Evolutionary conservation across 352 stramenopile genomes (phyloP).

Genomic region (Globisporangium middletonii): DNA sequence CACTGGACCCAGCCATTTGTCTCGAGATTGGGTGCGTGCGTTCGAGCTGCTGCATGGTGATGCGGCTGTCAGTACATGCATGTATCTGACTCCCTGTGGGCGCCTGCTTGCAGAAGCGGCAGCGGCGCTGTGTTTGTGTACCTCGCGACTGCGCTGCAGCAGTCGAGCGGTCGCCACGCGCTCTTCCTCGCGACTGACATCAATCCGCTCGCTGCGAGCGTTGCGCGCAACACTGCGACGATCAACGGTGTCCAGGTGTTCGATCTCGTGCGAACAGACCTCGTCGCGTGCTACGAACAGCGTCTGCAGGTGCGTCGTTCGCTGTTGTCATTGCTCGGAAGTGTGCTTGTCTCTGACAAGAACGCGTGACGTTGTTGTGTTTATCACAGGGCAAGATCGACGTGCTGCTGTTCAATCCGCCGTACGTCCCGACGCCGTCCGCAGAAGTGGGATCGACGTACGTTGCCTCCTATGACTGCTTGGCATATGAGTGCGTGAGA

Average conservation of each 20-base stretch:
- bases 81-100: no score
- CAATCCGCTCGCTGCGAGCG: conserved; percentile 84
- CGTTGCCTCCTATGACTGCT: background rate
- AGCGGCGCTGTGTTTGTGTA: conserved; percentile 67
- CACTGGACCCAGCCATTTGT: conserved; percentile 65
- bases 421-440: conserved; percentile 96
- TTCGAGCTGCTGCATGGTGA: background rate
- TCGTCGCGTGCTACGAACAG: conserved; percentile 58
- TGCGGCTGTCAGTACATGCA: background rate
- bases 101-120: conserved; percentile 33
- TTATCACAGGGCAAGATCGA: conserved; percentile 76
- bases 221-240: conserved; percentile 78
- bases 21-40: conserved; percentile 81
- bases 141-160: conserved; percentile 75
- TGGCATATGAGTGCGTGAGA: no score
- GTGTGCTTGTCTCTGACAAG: no score
- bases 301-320: conserved; percentile 35
- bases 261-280: conserved; percentile 83
- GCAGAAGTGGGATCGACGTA: conserved; percentile 92
- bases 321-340: no score
- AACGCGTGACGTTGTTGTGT: background rate
- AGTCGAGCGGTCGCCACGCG: conserved; percentile 26
- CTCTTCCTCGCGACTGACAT: conserved; percentile 91
- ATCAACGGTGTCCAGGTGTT: conserved; percentile 76
- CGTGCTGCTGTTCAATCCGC: conserved; percentile 97